Evolutionary conservation across 495 filamentous ascomycete genomes (phyloP).

Genomic region (Podospora didyma): DNA sequence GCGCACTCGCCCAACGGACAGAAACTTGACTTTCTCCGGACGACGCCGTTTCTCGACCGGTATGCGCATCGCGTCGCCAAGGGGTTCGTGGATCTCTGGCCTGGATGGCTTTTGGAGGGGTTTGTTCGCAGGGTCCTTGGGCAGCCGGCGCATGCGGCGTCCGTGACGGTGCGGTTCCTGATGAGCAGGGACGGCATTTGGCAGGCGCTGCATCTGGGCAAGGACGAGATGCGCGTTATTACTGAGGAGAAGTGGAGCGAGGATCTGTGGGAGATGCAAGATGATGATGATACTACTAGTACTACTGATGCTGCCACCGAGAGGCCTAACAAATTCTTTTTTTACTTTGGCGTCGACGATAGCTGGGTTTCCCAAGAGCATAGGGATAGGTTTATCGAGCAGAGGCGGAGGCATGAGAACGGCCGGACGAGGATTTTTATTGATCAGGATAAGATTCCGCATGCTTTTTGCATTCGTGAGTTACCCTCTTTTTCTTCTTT

Average conservation of each 20-base stretch:
- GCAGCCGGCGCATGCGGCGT: conserved; percentile 54
- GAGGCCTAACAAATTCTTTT: conserved; percentile 52
- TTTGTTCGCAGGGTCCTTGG: conserved; percentile 47
- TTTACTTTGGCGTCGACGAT: conserved; percentile 76
- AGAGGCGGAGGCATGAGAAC: conserved; percentile 30
- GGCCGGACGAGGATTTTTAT: conserved; percentile 65
- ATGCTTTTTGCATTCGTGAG: conserved; percentile 79
- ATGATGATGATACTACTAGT: conserved; percentile 15
- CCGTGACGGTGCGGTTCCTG: conserved; percentile 60
- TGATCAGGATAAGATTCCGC: conserved; percentile 67
- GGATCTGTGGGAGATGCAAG: conserved; percentile 70
- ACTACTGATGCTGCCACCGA: neutral
- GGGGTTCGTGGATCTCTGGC: conserved; percentile 43
- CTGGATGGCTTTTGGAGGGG: conserved; percentile 34
- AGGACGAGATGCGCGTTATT: conserved; percentile 73
- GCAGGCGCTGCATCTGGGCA: conserved; percentile 60
- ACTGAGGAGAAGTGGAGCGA: conserved; percentile 72
- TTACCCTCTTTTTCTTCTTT: conserved; percentile 12
- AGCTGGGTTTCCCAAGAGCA: conserved; percentile 78
- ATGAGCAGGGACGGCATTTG: conserved; percentile 58
- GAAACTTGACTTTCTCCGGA: conserved; percentile 49
- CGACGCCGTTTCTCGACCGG: conserved; percentile 52
- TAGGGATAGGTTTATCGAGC: conserved; percentile 66
- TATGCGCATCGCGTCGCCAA: conserved; percentile 51
- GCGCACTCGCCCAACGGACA: conserved; percentile 59